Percentiles rank a stretch among this genome's conserved stretches.
phyloP scores from a whole-genome alignment of 2,329 filamentous ascomycete species.

The Lecanicillium sp. region DNA sequence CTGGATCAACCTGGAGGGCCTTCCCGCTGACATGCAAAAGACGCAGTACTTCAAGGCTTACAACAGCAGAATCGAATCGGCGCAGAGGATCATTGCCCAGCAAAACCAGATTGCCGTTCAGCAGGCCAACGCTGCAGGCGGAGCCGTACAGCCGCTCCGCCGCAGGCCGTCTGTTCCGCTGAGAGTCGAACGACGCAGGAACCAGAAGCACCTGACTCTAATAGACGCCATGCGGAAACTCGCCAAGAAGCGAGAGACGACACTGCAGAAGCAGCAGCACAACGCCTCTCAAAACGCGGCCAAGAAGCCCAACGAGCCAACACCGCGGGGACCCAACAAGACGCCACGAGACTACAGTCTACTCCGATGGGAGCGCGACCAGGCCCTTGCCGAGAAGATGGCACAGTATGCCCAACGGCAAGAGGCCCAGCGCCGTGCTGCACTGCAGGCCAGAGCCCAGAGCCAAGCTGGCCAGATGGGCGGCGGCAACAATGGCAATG shows the following conservation, averaged over 20 bases:
- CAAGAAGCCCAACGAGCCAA: slow-evolving; percentile 68
- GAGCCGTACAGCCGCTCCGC: slow-evolving; percentile 32
- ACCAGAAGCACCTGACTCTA: slow-evolving; percentile 78
- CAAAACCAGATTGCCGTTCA: slow-evolving; percentile 44
- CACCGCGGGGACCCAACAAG: slow-evolving; percentile 48
- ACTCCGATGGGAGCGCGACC: slow-evolving; percentile 79
- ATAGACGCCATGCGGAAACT: slow-evolving; percentile 94
- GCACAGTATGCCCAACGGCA: slow-evolving; percentile 50
- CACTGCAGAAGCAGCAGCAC: slow-evolving; percentile 81
- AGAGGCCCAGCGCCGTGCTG: slow-evolving; percentile 45
- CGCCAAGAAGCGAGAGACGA: slow-evolving; percentile 86
- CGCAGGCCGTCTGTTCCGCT: slow-evolving; percentile 71
- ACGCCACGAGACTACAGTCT: slow-evolving; percentile 89
- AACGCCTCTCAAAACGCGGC: slow-evolving; percentile 69
- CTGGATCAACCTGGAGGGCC: slow-evolving; percentile 85
- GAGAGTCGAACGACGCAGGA: slow-evolving; percentile 78
- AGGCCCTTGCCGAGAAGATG: slow-evolving; percentile 55
- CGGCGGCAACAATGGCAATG: slow-evolving; percentile 14
- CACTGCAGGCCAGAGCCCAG: slow-evolving; percentile 39
- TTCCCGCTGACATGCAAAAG: slow-evolving; percentile 89
- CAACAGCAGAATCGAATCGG: slow-evolving; percentile 51
- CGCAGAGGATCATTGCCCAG: slow-evolving; percentile 46
- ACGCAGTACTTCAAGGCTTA: slow-evolving; percentile 86
- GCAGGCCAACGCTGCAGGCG: slow-evolving; percentile 37
- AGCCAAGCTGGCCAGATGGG: slow-evolving; percentile 35